These are phyloP conservation scores for Aureobasidium sp. DNA, from an alignment of 2,329 filamentous ascomycete genomes.

Conservation along the genomic window DNA sequence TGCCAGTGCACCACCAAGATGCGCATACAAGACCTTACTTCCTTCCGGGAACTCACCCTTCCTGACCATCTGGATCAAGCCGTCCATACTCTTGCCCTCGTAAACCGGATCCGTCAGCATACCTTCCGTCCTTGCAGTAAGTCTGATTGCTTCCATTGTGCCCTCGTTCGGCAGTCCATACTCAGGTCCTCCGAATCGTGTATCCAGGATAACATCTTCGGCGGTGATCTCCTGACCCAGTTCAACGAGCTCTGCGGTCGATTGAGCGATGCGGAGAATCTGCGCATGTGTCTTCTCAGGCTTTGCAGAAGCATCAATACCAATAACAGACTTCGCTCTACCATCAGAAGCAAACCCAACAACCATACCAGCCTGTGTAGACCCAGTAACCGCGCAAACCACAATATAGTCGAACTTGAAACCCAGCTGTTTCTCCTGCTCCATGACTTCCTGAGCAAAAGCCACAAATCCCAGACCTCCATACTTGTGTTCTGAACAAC, in stretches of 20 bases:
- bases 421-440: conserved; percentile 52
- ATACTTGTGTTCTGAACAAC: conserved; percentile 60
- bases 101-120: conserved; percentile 71
- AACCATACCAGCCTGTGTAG: conserved; percentile 62
- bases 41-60: conserved; percentile 53
- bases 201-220: conserved; percentile 54
- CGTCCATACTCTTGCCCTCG: conserved; percentile 66
- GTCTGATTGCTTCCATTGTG: conserved; percentile 60
- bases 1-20: conserved; percentile 61
- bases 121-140: conserved; percentile 58
- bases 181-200: conserved; percentile 55
- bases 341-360: conserved; percentile 55
- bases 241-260: conserved; percentile 56
- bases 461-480: conserved; percentile 62
- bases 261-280: conserved; percentile 56
- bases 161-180: conserved; percentile 59
- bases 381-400: conserved; percentile 60
- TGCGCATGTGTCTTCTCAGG: conserved; percentile 54
- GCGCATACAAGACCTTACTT: conserved; percentile 60
- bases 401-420: conserved; percentile 60
- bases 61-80: conserved; percentile 59
- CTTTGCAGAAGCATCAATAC: conserved; percentile 57
- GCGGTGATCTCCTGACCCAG: conserved; percentile 52
- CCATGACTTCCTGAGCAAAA: conserved; percentile 60
- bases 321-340: conserved; percentile 48